A percentile compares a stretch with the other conserved stretches of the same genome.
Conservation (phyloP, 371 early-diverging fungal species). For the Syncephalastrum racemosum region DNA sequence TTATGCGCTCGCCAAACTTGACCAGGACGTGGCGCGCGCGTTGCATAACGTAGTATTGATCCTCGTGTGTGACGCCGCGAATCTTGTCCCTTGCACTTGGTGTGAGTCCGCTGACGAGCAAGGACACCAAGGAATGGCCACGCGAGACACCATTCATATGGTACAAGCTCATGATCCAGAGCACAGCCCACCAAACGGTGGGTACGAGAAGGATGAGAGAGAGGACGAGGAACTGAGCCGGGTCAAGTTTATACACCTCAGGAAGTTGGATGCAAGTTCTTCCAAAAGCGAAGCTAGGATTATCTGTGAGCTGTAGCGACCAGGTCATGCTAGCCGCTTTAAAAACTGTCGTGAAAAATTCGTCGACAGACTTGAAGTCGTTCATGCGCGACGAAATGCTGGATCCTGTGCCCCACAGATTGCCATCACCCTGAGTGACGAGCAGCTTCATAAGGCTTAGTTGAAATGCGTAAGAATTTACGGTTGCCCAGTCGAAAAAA, state of each 20-base stretch:
- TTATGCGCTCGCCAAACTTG: slow-evolving; percentile 11
- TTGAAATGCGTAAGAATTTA: slow-evolving; percentile 15
- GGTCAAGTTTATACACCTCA: slow-evolving; percentile 4
- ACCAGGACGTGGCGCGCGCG: slow-evolving; percentile 4
- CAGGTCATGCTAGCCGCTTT: background rate
- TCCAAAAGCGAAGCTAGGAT: background rate
- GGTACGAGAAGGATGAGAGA: slow-evolving; percentile 8
- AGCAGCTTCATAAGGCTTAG: slow-evolving; percentile 5
- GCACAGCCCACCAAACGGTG: slow-evolving; percentile 12
- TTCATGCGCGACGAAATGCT: background rate
- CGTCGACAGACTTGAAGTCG: background rate
- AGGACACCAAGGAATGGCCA: slow-evolving; percentile 14
- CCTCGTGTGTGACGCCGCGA: slow-evolving; percentile 14
- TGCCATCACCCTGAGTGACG: background rate
- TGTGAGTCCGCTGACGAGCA: slow-evolving; percentile 16
- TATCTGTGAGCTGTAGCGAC: background rate
- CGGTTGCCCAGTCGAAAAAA: background rate
- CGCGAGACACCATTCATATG: slow-evolving; percentile 16
- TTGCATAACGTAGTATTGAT: slow-evolving; percentile 3
- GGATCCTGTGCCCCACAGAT: background rate
- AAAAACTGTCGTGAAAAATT: background rate
- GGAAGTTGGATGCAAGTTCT: background rate
- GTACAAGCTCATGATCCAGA: slow-evolving; percentile 12
- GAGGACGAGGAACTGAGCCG: background rate
- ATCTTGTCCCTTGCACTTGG: slow-evolving; percentile 9